Evolutionary conservation across 225 moss, liverwort and hornwort genomes (phyloP).

Genomic region (Takakia lepidozioides): DNA sequence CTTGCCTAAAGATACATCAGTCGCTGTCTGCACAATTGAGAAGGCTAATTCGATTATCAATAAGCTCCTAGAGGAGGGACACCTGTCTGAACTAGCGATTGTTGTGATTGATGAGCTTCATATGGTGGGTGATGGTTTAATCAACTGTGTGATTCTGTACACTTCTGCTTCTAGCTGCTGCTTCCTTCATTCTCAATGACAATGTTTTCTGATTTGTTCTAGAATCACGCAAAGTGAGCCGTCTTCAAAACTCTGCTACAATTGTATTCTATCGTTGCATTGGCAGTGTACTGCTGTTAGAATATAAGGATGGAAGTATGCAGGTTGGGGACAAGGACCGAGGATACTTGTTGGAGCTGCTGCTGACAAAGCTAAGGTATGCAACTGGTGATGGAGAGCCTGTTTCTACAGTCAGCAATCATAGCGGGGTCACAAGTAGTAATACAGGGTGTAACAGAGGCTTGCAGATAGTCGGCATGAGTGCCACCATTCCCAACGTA

Average conservation of each 20-base stretch:
- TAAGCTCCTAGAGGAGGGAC: constrained; percentile 88
- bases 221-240: too few relatives aligned
- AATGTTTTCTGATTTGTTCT: too few relatives aligned
- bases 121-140: constrained; percentile 70
- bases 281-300: too few relatives aligned
- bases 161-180: too few relatives aligned
- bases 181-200: too few relatives aligned
- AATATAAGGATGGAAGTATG: too few relatives aligned
- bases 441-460: constrained; percentile 42
- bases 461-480: constrained; percentile 95
- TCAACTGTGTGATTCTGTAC: too few relatives aligned
- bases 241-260: too few relatives aligned
- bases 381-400: constrained; percentile 80
- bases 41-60: constrained; percentile 93
- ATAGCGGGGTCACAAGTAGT: constrained; percentile 30
- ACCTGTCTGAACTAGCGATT: constrained; percentile 72
- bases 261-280: too few relatives aligned
- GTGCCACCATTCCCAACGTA: constrained; percentile 94
- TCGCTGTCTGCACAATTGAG: constrained; percentile 96
- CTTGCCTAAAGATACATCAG: constrained; percentile 71
- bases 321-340: constrained; percentile 97
- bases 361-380: constrained; percentile 92
- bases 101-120: constrained; percentile 98
- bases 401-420: constrained; percentile 16
- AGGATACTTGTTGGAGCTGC: constrained; percentile 89